A percentile compares a stretch with the other conserved stretches of the same genome.
Conservation (phyloP, 2,329 filamentous ascomycete genomes). For the Diaporthe amygdali region DNA sequence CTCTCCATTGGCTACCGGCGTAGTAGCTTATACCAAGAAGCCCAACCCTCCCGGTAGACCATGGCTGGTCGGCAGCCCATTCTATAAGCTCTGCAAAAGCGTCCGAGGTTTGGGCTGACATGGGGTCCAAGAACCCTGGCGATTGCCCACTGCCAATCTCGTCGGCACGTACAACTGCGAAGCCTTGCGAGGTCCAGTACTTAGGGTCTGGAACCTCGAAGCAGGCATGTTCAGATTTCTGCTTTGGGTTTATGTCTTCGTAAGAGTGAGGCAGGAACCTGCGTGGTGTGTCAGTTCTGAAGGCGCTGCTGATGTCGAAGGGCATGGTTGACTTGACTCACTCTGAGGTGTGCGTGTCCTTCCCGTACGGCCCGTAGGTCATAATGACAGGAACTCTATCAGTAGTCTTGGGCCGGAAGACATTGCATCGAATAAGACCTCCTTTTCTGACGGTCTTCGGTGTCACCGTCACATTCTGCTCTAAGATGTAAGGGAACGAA, state of each 20-base stretch:
- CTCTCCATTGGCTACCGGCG: slow-evolving; percentile 46
- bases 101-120: slow-evolving; percentile 44
- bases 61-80: slow-evolving; percentile 44
- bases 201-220: slow-evolving; percentile 60
- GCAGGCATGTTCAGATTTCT: slow-evolving; percentile 52
- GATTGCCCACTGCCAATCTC: slow-evolving; percentile 47
- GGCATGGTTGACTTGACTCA: slow-evolving; percentile 26
- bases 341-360: slow-evolving; percentile 67
- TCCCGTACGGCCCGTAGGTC: slow-evolving; percentile 72
- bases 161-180: slow-evolving; percentile 53
- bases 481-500: not conserved
- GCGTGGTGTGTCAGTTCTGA: not conserved
- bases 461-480: not conserved
- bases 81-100: slow-evolving; percentile 48
- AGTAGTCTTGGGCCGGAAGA: not conserved
- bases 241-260: slow-evolving; percentile 51
- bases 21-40: slow-evolving; percentile 48
- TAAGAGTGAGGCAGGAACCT: slow-evolving; percentile 42
- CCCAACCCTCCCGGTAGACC: slow-evolving; percentile 46
- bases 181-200: slow-evolving; percentile 56
- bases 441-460: not conserved
- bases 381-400: not conserved
- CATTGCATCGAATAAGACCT: not conserved
- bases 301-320: slow-evolving; percentile 17
- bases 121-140: slow-evolving; percentile 45